Evolutionary conservation across 257 asterid species (phyloP), one percentile per base, ranked within the genome.

Genomic region (Schizonepeta tenuifolia): DNA sequence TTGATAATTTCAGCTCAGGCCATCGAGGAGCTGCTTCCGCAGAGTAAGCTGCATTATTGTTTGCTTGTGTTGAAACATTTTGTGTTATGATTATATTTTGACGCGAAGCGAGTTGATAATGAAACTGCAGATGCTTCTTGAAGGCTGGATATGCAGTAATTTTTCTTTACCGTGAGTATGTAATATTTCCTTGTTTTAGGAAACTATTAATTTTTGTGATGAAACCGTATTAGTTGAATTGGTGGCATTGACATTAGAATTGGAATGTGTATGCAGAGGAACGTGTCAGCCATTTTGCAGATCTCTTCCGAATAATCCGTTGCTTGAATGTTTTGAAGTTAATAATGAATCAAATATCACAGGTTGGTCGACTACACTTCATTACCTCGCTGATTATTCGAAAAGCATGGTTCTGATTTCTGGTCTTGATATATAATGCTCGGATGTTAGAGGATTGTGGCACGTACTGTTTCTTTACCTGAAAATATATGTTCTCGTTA

Each of bases 21-120:
- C 95, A 88, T 69, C 81, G 97, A 83, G 99, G 97, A 85, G 94
- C 97, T 74, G 90, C 99, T 70, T 91, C 99, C 54, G 90, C 98
- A 0, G 98, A 94, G 99, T 94, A 88, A 81, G 71, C 59, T 41
- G 38, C 78, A 57, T 67, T 41, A 18, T 64, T 20, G 43, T 63
- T 65, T 24, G 35, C 35, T 75, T 62, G 9, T 9, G 26, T 13
- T 65, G 28, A 58, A 58, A 64, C 38, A 15, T 51, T 60, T 72
- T 47, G 47, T 22, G 6, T 51, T 61, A 66, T 67, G 6, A 6
- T 28, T 53, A 38, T 65, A 55, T 26, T 73, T 65, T 77, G 69
- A 78, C 54, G 26, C 28, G 13, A 50, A 18, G 10, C 60, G 22
- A 71, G 74, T 80, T 21, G 69, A 58, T 20, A 20, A 51, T 76